Evolutionary conservation across 202 grass and related monocot species (phyloP).

Genomic region (Brachypodium distachyon): DNA sequence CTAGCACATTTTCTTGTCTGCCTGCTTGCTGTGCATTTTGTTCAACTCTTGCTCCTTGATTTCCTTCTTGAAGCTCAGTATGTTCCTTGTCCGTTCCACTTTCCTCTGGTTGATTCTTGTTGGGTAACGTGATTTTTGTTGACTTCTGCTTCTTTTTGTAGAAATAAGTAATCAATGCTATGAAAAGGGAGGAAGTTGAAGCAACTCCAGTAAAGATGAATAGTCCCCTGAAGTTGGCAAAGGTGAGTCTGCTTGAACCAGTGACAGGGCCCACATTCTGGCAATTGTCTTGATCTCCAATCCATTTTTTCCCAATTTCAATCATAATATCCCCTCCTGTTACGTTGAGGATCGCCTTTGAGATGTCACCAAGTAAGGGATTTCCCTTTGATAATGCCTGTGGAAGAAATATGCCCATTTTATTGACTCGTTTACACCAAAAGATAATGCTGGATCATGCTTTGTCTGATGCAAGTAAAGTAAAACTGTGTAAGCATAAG

Average conservation of each 20-base stretch:
- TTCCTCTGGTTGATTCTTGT: neutral
- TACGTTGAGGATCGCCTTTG: slow-evolving; percentile 47
- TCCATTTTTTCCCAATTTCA: slow-evolving; percentile 46
- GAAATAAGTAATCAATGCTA: slow-evolving; percentile 19
- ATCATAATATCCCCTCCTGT: slow-evolving; percentile 31
- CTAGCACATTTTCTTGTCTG: neutral
- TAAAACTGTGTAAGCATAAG: neutral
- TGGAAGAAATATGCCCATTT: neutral
- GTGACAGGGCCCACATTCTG: neutral
- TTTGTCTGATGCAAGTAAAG: neutral
- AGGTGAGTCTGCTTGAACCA: slow-evolving; percentile 25
- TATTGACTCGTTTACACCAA: neutral
- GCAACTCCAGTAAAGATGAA: slow-evolving; percentile 46
- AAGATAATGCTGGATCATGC: neutral
- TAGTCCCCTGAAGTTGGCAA: slow-evolving; percentile 47
- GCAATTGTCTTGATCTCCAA: slow-evolving; percentile 17
- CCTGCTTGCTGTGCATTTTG: neutral
- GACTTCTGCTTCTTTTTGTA: slow-evolving; percentile 13
- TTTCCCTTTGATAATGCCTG: slow-evolving; percentile 46
- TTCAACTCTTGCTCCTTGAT: neutral
- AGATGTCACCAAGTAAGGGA: slow-evolving; percentile 38
- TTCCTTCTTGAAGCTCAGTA: neutral
- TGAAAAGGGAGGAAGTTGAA: slow-evolving; percentile 29
- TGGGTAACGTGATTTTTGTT: neutral
- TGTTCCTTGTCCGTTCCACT: neutral